Conservation (phyloP, 768 basidiomycete species). For the Daedalea quercina region DNA sequence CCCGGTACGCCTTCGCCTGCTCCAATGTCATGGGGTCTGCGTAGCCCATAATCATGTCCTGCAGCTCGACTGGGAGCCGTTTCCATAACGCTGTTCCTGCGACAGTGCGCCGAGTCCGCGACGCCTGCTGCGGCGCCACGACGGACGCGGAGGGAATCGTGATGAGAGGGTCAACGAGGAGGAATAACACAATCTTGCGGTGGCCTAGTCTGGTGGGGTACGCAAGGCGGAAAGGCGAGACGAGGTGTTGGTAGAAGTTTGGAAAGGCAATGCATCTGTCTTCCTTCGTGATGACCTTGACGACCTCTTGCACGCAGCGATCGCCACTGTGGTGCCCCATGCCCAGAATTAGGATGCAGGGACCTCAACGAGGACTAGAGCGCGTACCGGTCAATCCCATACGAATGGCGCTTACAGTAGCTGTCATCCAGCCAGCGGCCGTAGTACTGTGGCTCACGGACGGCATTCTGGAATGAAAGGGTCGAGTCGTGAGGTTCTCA, state of each 20-base stretch:
- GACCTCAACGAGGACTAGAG: too few species aligned
- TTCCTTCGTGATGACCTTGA: constrained; percentile 20
- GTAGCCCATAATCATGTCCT: constrained; percentile 9
- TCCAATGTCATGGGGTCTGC: constrained; percentile 4
- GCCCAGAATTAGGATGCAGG: too few species aligned
- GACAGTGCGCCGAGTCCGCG: constrained; percentile 14
- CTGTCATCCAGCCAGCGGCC: not conserved
- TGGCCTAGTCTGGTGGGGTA: constrained; percentile 29
- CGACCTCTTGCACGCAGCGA: constrained; percentile 9
- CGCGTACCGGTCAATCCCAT: constrained; percentile 9
- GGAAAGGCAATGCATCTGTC: constrained; percentile 29
- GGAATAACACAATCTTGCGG: constrained; percentile 31
- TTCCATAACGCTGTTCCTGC: not conserved
- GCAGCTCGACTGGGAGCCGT: constrained; percentile 16
- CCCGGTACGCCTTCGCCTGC: constrained; percentile 11
- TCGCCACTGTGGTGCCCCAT: not conserved
- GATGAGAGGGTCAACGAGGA: constrained; percentile 30
- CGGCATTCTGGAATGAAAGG: constrained; percentile 26
- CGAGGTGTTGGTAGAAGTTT: constrained; percentile 31
- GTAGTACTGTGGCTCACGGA: constrained; percentile 3
- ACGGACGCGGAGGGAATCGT: constrained; percentile 23
- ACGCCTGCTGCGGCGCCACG: constrained; percentile 25
- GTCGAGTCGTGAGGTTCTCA: constrained; percentile 25
- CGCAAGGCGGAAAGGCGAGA: constrained; percentile 27
- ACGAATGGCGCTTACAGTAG: constrained; percentile 1